Percentiles rank a stretch among this genome's conserved stretches.
phyloP scores from a whole-genome alignment of 2,329 filamentous ascomycete species.

The Onygena corvina region DNA sequence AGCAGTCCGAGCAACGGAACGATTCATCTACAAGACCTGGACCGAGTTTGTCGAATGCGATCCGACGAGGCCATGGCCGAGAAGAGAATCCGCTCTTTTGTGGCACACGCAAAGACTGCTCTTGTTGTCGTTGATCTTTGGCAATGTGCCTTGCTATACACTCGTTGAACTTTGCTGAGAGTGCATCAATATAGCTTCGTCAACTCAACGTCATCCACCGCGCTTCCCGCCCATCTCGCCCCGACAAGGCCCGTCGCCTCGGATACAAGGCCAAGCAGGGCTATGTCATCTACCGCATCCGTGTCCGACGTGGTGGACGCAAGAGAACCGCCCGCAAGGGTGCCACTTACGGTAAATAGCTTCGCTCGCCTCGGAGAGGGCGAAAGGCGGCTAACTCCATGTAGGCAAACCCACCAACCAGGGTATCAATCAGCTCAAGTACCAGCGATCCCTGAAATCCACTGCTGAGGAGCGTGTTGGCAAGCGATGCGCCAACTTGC shows the following conservation, averaged over 20 bases:
- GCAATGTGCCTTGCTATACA: constrained; percentile 68
- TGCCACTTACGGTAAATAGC: constrained; percentile 83
- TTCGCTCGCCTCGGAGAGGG: not conserved
- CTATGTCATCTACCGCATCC: constrained; percentile 99
- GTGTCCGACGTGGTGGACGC: constrained; percentile 95
- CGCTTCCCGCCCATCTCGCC: constrained; percentile 92
- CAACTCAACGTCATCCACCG: constrained; percentile 99
- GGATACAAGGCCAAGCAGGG: constrained; percentile 99
- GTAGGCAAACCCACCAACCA: constrained; percentile 99
- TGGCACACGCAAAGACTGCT: constrained; percentile 13
- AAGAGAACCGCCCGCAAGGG: constrained; percentile 95
- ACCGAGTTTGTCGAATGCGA: constrained; percentile 16
- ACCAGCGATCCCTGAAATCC: constrained; percentile 95
- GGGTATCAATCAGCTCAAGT: constrained; percentile 99
- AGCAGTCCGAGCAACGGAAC: constrained; percentile 1
- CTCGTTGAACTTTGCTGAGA: constrained; percentile 99
- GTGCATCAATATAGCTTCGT: constrained; percentile 99
- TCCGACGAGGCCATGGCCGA: constrained; percentile 8
- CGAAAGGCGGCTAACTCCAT: not conserved
- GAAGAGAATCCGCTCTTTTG: constrained; percentile 12
- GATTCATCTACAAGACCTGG: constrained; percentile 4
- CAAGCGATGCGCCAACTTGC: constrained; percentile 95
- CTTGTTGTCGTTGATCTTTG: constrained; percentile 32
- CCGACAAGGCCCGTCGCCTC: constrained; percentile 99
- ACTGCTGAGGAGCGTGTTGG: constrained; percentile 99